Base-by-base conservation (phyloP, 371 early-diverging fungal genomes). In the Mortierella sp. region DNA sequence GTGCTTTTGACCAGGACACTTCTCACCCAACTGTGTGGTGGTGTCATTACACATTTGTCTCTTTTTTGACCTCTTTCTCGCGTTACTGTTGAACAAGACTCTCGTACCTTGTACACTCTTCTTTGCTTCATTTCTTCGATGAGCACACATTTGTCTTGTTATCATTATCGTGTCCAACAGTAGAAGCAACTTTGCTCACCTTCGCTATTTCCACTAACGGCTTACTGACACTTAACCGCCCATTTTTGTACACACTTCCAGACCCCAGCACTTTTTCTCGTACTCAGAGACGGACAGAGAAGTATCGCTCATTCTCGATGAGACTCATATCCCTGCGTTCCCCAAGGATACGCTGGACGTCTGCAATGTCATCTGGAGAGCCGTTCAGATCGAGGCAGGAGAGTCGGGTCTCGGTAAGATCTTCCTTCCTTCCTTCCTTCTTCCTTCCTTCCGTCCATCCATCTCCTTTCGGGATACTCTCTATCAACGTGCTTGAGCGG, bases 261-360 rank as follows among this genome's bases (percentile, higher is more conserved):
- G 86, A 13, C 79, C 81, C 26, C 82, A 80, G 50, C 82, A 86
- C 72, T 82, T 86, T 50, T 86, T 86, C 80, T 86, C 86, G 16
- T 86, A 86, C 63, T 77, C 86, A 70, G 86, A 86, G 47, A 86
- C 86, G 19, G 86, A 86, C 70, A 79, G 71, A 71, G 86, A 86
- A 28, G 86, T 86, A 7, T 86, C 86, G 7, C 72, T 86, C 42
- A 86, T 86, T 45, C 78, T 86, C 0, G 86, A 86, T 50, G 80
- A 86, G 54, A 77, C 82, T 28, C 82, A 80, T 65, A 44, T 86
- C 60, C 14, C 72, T 34, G 86, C 75, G 11, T 86, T 86, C 54
- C 86, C 86, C 14, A 58, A 79, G n/a, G 74, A 80, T 45, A 52
- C 80, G 16, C 72, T 86, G 42, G 77, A 80, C 70, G 76, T 82